Percentiles rank a stretch among this genome's conserved stretches.
Evolutionary conservation across 1,284 basidiomycete species (phyloP).

Genomic region (Cryptococcus floricola): DNA sequence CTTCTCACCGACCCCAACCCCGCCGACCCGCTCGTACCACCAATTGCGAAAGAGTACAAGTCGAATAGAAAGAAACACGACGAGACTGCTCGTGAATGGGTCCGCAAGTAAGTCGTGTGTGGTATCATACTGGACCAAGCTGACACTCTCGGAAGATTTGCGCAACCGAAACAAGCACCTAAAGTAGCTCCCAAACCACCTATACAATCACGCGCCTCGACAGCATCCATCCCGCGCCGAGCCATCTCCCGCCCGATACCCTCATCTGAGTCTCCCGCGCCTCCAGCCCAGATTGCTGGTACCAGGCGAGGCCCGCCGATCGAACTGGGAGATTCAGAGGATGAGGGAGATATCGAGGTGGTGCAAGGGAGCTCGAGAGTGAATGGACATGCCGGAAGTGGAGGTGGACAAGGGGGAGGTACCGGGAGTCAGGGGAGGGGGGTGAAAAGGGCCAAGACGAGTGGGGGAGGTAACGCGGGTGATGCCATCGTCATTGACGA

Average conservation of each 20-base stretch:
- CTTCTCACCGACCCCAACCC: slow-evolving; percentile 86
- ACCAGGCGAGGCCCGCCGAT: slow-evolving; percentile 5
- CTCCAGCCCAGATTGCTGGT: slow-evolving; percentile 22
- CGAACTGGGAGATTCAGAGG: slow-evolving; percentile 1
- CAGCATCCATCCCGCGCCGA: slow-evolving; percentile 3
- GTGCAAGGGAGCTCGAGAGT: slow-evolving; percentile 4
- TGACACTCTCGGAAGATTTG: slow-evolving; percentile 6
- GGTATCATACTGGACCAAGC: background rate
- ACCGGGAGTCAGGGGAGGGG: background rate
- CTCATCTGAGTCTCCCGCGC: slow-evolving; percentile 2
- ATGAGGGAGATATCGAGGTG: slow-evolving; percentile 4
- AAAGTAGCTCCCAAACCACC: slow-evolving; percentile 10
- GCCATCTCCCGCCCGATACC: slow-evolving; percentile 6
- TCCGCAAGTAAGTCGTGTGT: slow-evolving; percentile 68
- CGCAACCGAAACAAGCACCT: slow-evolving; percentile 7
- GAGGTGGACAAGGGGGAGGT: slow-evolving; percentile 3
- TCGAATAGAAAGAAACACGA: slow-evolving; percentile 85
- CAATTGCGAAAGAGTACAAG: slow-evolving; percentile 76
- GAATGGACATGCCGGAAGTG: background rate
- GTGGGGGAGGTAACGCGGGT: slow-evolving; percentile 8
- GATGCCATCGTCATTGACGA: slow-evolving; percentile 17
- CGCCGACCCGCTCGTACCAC: slow-evolving; percentile 51
- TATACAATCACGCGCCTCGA: slow-evolving; percentile 3
- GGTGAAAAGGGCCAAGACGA: background rate
- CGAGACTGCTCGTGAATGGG: slow-evolving; percentile 89